Percentiles rank a stretch among this genome's conserved stretches.
phyloP scores from a whole-genome alignment of 2,329 filamentous ascomycete species.

The Coniella vitis region DNA sequence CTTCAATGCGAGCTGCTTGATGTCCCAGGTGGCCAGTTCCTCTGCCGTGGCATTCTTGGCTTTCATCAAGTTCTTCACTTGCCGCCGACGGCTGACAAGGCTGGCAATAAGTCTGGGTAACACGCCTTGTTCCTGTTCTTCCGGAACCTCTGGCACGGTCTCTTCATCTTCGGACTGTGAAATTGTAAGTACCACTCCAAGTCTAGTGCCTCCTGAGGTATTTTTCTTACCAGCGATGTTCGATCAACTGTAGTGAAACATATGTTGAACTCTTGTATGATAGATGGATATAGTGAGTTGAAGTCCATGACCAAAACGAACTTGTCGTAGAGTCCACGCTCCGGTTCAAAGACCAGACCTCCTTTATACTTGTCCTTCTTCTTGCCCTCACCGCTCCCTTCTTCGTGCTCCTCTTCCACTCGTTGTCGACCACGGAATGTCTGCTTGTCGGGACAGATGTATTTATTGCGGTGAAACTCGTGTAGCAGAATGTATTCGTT shows the following conservation, averaged over 20 bases:
- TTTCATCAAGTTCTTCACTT: slow-evolving; percentile 97
- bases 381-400: slow-evolving; percentile 67
- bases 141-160: slow-evolving; percentile 78
- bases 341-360: slow-evolving; percentile 94
- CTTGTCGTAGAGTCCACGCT: slow-evolving; percentile 96
- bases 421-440: slow-evolving; percentile 70
- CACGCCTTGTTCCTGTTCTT: slow-evolving; percentile 72
- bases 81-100: slow-evolving; percentile 77
- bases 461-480: slow-evolving; percentile 94
- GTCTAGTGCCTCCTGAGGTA: background rate
- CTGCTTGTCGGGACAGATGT: slow-evolving; percentile 95
- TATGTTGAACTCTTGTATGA: slow-evolving; percentile 99
- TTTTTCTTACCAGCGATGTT: slow-evolving; percentile 52
- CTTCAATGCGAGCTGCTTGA: slow-evolving; percentile 94
- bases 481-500: slow-evolving; percentile 99
- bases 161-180: slow-evolving; percentile 70
- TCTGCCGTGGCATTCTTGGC: slow-evolving; percentile 79
- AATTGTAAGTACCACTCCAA: slow-evolving; percentile 24
- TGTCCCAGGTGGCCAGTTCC: slow-evolving; percentile 91
- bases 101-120: slow-evolving; percentile 87
- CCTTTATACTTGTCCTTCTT: slow-evolving; percentile 99
- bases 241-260: slow-evolving; percentile 97
- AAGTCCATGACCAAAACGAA: slow-evolving; percentile 99
- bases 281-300: slow-evolving; percentile 96
- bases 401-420: slow-evolving; percentile 64